Evolutionary conservation across 495 filamentous ascomycete genomes (phyloP).

Genomic region (Penicillium soppii): DNA sequence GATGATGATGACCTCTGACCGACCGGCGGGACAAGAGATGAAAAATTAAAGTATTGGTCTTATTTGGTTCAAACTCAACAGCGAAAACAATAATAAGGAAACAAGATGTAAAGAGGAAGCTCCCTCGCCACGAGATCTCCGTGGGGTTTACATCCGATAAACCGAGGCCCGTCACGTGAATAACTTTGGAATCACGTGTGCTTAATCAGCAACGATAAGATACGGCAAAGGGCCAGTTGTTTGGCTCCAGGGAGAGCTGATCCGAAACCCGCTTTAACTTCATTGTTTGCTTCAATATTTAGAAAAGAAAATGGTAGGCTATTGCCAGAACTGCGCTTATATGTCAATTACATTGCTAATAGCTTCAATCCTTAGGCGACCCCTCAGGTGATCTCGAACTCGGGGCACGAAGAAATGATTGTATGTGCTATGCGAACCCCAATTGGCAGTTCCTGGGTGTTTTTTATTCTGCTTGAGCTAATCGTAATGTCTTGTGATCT

Average conservation of each 20-base stretch:
- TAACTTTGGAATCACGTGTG: conserved; percentile 19
- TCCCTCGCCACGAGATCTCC: conserved; percentile 6
- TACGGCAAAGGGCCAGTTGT: conserved; percentile 41
- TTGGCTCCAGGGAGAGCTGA: conserved; percentile 15
- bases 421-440: conserved; percentile 56
- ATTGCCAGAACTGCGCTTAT: not conserved
- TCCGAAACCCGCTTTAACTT: conserved; percentile 2
- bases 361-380: conserved; percentile 49
- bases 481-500: conserved; percentile 6
- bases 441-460: not conserved
- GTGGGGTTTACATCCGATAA: conserved; percentile 23
- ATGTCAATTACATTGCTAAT: conserved; percentile 13
- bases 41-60: not conserved
- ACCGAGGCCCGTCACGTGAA: conserved; percentile 33
- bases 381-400: conserved; percentile 80
- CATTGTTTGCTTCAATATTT: conserved; percentile 1
- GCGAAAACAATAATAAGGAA: not conserved
- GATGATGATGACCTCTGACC: conserved; percentile 49
- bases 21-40: not conserved
- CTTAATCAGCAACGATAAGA: conserved; percentile 33
- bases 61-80: not conserved
- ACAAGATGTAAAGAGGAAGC: not conserved
- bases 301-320: conserved; percentile 28
- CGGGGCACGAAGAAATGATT: conserved; percentile 99
- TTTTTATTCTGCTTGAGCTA: conserved; percentile 1